A percentile compares a stretch with the other conserved stretches of the same genome.
Evolutionary conservation across 2,329 filamentous ascomycete genomes (phyloP).

Genomic region (Trichoderma gracile): DNA sequence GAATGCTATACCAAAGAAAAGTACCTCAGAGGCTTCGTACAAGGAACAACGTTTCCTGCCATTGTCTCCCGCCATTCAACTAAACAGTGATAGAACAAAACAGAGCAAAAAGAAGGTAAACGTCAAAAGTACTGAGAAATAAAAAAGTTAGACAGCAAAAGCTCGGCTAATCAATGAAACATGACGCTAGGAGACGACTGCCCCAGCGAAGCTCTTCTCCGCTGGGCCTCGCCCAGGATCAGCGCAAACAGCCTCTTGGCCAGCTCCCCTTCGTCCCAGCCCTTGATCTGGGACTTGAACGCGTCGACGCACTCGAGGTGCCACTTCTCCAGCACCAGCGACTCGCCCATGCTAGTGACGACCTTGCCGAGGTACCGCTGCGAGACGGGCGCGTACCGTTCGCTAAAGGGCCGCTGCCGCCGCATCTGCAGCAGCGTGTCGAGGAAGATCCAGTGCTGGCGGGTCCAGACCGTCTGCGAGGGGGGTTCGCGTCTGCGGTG

Average conservation of each 20-base stretch:
- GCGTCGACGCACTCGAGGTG: conserved; percentile 60
- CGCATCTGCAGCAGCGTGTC: conserved; percentile 55
- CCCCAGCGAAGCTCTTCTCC: conserved; percentile 28
- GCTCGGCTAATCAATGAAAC: conserved; percentile 36
- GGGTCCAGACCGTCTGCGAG: conserved; percentile 50
- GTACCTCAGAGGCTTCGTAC: too few relatives aligned
- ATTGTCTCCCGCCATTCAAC: not conserved
- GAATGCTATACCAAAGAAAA: conserved; percentile 14
- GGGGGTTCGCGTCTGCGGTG: conserved; percentile 32
- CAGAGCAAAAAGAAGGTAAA: not conserved
- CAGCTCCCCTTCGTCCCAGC: conserved; percentile 52
- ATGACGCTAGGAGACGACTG: conserved; percentile 32
- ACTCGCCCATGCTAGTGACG: conserved; percentile 49
- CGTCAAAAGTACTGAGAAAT: not conserved
- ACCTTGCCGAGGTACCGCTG: conserved; percentile 50
- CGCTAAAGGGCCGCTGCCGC: conserved; percentile 42
- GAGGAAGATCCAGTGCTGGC: conserved; percentile 55
- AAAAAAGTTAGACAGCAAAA: too few relatives aligned
- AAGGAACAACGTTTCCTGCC: not conserved
- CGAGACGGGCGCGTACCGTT: conserved; percentile 34
- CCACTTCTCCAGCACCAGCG: conserved; percentile 54
- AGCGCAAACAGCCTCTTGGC: conserved; percentile 56
- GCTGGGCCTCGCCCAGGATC: conserved; percentile 51
- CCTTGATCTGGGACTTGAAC: conserved; percentile 50
- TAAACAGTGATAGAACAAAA: not conserved